A percentile compares a stretch with the other conserved stretches of the same genome.
phyloP scores from a whole-genome alignment of 1,284 basidiomycete species.

The Austroboletus niveus region DNA sequence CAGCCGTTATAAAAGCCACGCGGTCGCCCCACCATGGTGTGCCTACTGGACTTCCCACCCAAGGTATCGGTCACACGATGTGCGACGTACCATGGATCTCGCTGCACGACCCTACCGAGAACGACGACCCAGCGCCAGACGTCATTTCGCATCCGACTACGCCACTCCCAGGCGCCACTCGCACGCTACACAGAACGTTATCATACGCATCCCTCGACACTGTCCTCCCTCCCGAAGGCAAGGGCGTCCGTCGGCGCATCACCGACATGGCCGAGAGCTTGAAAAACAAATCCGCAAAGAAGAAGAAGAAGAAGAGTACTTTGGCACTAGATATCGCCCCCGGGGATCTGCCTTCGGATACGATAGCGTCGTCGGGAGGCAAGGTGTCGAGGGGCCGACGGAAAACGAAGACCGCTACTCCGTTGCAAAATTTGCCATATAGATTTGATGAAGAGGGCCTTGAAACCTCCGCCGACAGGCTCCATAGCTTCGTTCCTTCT shows the following conservation, averaged over 20 bases:
- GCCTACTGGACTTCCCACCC: no score
- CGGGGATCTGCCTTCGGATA: no score
- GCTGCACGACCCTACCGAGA: no score
- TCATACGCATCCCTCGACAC: constrained; percentile 23
- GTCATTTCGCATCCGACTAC: constrained; percentile 4
- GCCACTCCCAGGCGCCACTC: constrained; percentile 6
- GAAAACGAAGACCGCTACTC: not conserved
- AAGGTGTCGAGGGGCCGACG: not conserved
- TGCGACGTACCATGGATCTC: not conserved
- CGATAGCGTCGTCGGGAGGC: not conserved
- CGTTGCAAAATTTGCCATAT: not conserved
- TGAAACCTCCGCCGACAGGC: not conserved
- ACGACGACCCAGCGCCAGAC: no score
- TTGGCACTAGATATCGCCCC: no score
- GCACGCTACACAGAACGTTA: constrained; percentile 14
- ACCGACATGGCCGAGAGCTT: constrained; percentile 11
- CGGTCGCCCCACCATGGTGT: not conserved
- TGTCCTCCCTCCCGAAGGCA: constrained; percentile 2
- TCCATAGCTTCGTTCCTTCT: constrained; percentile 5
- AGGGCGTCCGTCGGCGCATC: constrained; percentile 20
- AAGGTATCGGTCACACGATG: not conserved
- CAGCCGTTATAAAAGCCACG: not conserved
- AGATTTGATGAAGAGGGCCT: constrained; percentile 1
- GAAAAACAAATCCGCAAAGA: constrained; percentile 8
- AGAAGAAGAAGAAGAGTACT: not conserved